Base-by-base conservation (phyloP, 1,139 yeast species). In the Meyerozyma elateridarum region DNA sequence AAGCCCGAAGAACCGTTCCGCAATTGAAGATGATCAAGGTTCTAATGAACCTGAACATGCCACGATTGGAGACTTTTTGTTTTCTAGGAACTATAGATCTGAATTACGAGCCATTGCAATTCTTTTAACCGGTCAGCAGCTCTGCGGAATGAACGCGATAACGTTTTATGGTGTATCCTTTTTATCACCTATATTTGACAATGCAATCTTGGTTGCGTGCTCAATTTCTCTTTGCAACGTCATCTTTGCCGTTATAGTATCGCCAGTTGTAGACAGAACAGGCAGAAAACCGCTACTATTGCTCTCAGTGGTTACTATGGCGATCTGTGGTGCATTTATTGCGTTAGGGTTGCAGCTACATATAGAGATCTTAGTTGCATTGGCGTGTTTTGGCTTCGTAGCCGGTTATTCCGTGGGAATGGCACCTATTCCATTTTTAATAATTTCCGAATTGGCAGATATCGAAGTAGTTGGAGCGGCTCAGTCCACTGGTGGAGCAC, bases 141-240 rank as follows among this genome's bases (percentile, higher is more conserved):
- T 64, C 36, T 56, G 62, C 31, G 71, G 71, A 1, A 61, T 63
- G 53, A 64, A 64, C 35, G 61, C 68, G 13, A 61, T 64, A 25
- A 62, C 64, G 0, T 63, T 59, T 32, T 64, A 64, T 39, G 70
- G 70, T 7, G 70, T 60, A 4, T 46, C 60, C 7, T 54, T 64
- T 20, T 45, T 61, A 22, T 46, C 52, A 19, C 40, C 45, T 7
- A 30, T 44, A n/a, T 42, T 44, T 35, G 29, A 37, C n/a, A 52
- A 50, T 31, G 56, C 58, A 8, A 45, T 63, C 17, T 36, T 47
- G 12, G 42, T 62, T 13, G 58, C 67, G 3, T 55, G 61, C 24
- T 44, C 56, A 6, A 49, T 64, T 29, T 56, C 65, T 5, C 37
- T 54, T 15, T 52, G 58, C 28, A 62, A 62, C 38, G 63, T 55